Conservation (phyloP, 2,329 filamentous ascomycete species). For the Arthroderma sp. region DNA sequence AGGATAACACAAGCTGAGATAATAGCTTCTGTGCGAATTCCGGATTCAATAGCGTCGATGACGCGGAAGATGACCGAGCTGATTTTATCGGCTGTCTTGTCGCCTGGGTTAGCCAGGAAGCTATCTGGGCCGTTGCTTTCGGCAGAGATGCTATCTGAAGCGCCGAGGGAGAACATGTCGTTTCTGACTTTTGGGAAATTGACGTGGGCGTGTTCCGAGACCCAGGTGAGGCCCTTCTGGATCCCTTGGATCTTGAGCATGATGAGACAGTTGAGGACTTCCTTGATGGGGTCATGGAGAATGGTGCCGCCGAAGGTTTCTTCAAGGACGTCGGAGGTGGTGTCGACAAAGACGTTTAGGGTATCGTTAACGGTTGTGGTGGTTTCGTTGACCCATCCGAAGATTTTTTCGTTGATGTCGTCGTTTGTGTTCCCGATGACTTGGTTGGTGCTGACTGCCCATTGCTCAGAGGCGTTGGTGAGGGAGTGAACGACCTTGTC, state of each 20-base stretch:
- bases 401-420: conserved; percentile 70
- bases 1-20: conserved; percentile 63
- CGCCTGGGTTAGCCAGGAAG: conserved; percentile 66
- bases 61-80: conserved; percentile 61
- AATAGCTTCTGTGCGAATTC: conserved; percentile 62
- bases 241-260: conserved; percentile 73
- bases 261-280: conserved; percentile 76
- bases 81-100: conserved; percentile 66
- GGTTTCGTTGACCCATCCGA: conserved; percentile 76
- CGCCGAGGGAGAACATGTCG: conserved; percentile 72
- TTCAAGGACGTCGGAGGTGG: conserved; percentile 62
- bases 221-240: conserved; percentile 85
- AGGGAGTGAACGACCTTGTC: conserved; percentile 62
- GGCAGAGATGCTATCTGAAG: conserved; percentile 42
- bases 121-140: conserved; percentile 42
- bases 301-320: conserved; percentile 69
- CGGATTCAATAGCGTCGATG: conserved; percentile 50
- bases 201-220: conserved; percentile 73
- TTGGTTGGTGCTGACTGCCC: conserved; percentile 63
- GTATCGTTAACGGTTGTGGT: conserved; percentile 75
- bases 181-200: conserved; percentile 64
- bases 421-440: conserved; percentile 52
- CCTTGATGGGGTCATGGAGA: conserved; percentile 62
- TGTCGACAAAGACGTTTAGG: conserved; percentile 65
- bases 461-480: conserved; percentile 58